These are phyloP conservation scores for Escallonia herrerae DNA, from an alignment of 129 eudicot genomes.

Conservation along the genomic window DNA sequence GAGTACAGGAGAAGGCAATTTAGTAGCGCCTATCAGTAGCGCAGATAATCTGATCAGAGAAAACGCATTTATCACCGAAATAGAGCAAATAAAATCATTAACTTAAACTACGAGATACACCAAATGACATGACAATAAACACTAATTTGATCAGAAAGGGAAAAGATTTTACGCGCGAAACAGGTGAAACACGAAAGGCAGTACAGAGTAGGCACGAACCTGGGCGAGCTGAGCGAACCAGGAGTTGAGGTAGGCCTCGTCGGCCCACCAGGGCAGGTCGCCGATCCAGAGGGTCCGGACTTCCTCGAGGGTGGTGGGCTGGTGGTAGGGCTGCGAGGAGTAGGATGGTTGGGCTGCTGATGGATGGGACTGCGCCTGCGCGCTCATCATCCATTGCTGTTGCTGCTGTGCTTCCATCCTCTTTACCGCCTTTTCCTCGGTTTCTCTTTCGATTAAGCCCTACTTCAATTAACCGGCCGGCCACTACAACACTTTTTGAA, in stretches of 20 bases:
- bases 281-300: slow-evolving; percentile 99
- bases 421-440: slow-evolving; percentile 30
- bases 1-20: too few relatives aligned
- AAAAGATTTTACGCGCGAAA: too few relatives aligned
- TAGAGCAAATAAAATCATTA: neutral
- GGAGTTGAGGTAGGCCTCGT: slow-evolving; percentile 66
- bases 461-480: too few relatives aligned
- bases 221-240: slow-evolving; percentile 82
- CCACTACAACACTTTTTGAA: too few relatives aligned
- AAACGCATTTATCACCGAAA: neutral
- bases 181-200: too few relatives aligned
- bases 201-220: slow-evolving; percentile 18
- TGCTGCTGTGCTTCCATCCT: slow-evolving; percentile 18
- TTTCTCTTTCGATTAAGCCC: neutral
- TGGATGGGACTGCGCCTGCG: slow-evolving; percentile 31
- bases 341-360: slow-evolving; percentile 25
- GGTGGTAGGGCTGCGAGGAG: slow-evolving; percentile 66
- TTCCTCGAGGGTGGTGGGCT: slow-evolving; percentile 86
- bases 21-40: too few relatives aligned
- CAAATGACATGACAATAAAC: too few relatives aligned
- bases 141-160: too few relatives aligned
- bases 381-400: slow-evolving; percentile 35
- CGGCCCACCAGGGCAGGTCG: slow-evolving; percentile 92
- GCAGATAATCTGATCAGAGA: neutral
- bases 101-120: too few relatives aligned